A percentile compares a stretch with the other conserved stretches of the same genome.
phyloP scores from a whole-genome alignment of 176 grass and related monocot genomes.

The Otatea glauca region DNA sequence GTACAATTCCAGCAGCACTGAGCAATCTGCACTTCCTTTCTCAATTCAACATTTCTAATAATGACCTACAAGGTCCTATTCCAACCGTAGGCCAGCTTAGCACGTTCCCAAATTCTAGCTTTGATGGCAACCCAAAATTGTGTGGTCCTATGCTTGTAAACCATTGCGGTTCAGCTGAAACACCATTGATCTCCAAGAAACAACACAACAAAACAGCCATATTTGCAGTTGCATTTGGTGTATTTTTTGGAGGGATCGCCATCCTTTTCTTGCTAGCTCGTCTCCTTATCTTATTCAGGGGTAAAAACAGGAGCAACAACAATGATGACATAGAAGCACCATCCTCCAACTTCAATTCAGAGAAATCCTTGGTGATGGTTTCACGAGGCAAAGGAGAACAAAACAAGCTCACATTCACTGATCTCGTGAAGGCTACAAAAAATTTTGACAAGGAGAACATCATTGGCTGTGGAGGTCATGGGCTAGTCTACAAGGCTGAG shows the following conservation, averaged over 20 bases:
- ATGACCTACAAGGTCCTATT: constrained; percentile 55
- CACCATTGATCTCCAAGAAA: not conserved
- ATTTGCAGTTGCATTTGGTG: constrained; percentile 43
- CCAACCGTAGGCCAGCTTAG: constrained; percentile 49
- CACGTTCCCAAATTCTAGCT: constrained; percentile 56
- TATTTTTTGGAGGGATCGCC: constrained; percentile 41
- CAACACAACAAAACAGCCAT: not conserved
- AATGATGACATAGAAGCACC: not conserved
- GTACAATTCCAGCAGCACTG: constrained; percentile 39
- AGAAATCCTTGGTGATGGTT: constrained; percentile 38
- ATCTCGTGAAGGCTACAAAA: constrained; percentile 69
- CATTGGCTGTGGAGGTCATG: constrained; percentile 69
- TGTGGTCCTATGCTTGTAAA: constrained; percentile 50
- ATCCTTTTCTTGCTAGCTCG: constrained; percentile 44
- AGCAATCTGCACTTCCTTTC: constrained; percentile 54
- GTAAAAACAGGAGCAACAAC: constrained; percentile 8
- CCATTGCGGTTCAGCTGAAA: constrained; percentile 23
- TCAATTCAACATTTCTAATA: constrained; percentile 52
- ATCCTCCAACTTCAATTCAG: constrained; percentile 27
- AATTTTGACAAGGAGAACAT: constrained; percentile 71
- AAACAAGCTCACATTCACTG: constrained; percentile 39
- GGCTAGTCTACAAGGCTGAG: constrained; percentile 74
- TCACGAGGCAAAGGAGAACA: constrained; percentile 1
- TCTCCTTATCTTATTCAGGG: constrained; percentile 15
- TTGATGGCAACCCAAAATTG: constrained; percentile 54